Evolutionary conservation across 2,329 filamentous ascomycete genomes (phyloP).

Genomic region (Colletotrichum agaves): DNA sequence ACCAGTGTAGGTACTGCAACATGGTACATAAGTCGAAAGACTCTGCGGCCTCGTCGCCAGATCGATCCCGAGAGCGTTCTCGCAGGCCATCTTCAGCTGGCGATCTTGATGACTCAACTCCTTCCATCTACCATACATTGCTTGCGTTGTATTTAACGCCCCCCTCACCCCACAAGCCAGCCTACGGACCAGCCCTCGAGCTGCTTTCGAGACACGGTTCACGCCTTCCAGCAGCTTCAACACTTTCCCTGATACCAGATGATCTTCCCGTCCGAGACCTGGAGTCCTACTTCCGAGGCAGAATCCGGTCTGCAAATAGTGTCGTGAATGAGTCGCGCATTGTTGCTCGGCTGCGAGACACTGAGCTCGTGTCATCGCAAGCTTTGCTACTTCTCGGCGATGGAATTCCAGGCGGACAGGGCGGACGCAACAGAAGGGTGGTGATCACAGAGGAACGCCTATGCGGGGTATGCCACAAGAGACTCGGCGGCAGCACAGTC

Average conservation of each 20-base stretch:
- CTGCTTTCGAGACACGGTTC: conserved; percentile 94
- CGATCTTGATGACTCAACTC: conserved; percentile 62
- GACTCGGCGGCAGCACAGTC: conserved; percentile 86
- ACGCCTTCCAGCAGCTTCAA: conserved; percentile 86
- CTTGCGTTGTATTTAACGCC: conserved; percentile 90
- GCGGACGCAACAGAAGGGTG: conserved; percentile 72
- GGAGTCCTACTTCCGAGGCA: conserved; percentile 89
- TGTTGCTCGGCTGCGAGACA: conserved; percentile 78
- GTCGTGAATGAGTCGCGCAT: conserved; percentile 84
- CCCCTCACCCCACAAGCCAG: conserved; percentile 75
- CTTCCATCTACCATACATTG: conserved; percentile 91
- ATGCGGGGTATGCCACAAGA: conserved; percentile 92
- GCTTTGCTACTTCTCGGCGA: conserved; percentile 79
- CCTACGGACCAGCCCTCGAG: conserved; percentile 82
- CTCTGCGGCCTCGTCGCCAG: conserved; percentile 47
- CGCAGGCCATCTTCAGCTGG: conserved; percentile 45
- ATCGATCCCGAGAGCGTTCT: conserved; percentile 40
- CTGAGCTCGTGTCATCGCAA: conserved; percentile 82
- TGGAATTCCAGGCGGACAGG: conserved; percentile 61
- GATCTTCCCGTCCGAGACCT: conserved; percentile 81
- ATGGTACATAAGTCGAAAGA: conserved; percentile 76
- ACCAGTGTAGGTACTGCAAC: conserved; percentile 80
- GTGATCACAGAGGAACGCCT: conserved; percentile 88
- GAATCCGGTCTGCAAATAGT: conserved; percentile 87
- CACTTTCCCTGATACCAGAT: conserved; percentile 86